Conservation (phyloP, 1,139 yeast species). For the Saccharomyces hybrid region DNA sequence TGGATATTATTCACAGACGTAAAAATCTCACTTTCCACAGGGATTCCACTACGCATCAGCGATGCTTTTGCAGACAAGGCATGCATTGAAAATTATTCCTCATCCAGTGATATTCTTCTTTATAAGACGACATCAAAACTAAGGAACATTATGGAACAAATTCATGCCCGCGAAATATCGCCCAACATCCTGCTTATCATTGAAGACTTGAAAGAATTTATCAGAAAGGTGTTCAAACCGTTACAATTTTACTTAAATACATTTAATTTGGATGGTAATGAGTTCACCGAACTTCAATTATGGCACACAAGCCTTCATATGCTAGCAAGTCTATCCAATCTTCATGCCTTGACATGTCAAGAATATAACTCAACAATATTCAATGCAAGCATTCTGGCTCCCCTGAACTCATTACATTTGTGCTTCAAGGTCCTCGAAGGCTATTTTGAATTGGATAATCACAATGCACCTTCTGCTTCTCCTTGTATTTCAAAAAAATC, state of each 20-base stretch:
- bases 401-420: slow-evolving; percentile 3
- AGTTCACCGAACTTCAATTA: slow-evolving; percentile 8
- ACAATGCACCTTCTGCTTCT: not conserved
- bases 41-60: slow-evolving; percentile 9
- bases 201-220: slow-evolving; percentile 4
- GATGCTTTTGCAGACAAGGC: slow-evolving; percentile 3
- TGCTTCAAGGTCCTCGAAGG: slow-evolving; percentile 6
- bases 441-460: slow-evolving; percentile 7
- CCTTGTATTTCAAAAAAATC: not conserved
- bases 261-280: too few relatives aligned
- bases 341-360: slow-evolving; percentile 1
- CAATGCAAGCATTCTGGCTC: slow-evolving; percentile 6
- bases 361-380: slow-evolving; percentile 4
- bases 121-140: slow-evolving; percentile 3
- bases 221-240: slow-evolving; percentile 6
- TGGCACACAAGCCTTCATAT: slow-evolving; percentile 4
- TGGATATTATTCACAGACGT: slow-evolving; percentile 17
- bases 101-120: slow-evolving; percentile 1
- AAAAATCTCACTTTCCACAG: slow-evolving; percentile 12
- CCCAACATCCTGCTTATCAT: slow-evolving; percentile 7
- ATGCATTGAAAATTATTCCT: slow-evolving; percentile 2
- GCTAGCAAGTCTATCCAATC: slow-evolving; percentile 5
- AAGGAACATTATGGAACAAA: slow-evolving; percentile 4
- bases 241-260: slow-evolving; percentile 5
- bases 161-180: slow-evolving; percentile 4